phyloP scores from a whole-genome alignment of 371 early-diverging fungal species.

The Haplosporangium sp. region DNA sequence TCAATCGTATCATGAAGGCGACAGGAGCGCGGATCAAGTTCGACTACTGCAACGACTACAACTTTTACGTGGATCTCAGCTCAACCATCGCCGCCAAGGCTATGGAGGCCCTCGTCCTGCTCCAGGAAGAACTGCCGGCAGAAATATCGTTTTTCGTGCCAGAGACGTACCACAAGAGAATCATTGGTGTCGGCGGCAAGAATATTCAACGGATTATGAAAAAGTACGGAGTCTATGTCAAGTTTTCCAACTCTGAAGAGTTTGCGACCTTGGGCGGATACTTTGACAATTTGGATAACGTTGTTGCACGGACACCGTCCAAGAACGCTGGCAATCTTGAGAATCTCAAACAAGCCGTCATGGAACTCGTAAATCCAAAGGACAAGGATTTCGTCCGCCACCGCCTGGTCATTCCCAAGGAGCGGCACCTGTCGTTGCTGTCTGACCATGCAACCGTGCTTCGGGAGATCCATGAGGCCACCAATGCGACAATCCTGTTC shows the following conservation, averaged over 20 bases:
- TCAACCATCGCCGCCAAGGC: conserved; percentile 67
- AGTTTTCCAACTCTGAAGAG: conserved; percentile 89
- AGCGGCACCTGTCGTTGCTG: conserved; percentile 60
- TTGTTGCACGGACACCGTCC: conserved; percentile 89
- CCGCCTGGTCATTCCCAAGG: conserved; percentile 58
- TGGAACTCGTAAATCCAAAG: conserved; percentile 74
- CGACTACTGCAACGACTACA: conserved; percentile 74
- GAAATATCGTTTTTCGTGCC: conserved; percentile 91
- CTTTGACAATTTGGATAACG: conserved; percentile 85
- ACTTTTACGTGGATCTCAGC: conserved; percentile 80
- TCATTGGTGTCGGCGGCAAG: conserved; percentile 95
- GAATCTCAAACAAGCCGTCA: conserved; percentile 76
- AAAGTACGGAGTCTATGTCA: conserved; percentile 94
- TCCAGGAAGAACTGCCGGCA: conserved; percentile 88
- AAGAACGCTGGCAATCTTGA: conserved; percentile 81
- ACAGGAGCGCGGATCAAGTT: conserved; percentile 74
- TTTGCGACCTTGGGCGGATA: conserved; percentile 82
- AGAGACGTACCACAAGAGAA: conserved; percentile 91
- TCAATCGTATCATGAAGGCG: conserved; percentile 89
- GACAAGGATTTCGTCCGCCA: conserved; percentile 63
- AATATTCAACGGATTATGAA: conserved; percentile 97
- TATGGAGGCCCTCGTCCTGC: conserved; percentile 74
- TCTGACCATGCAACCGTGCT: conserved; percentile 57
- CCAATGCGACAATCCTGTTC: conserved; percentile 65
- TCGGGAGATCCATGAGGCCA: conserved; percentile 61